phyloP scores from a whole-genome alignment of 139 green algal genomes.

The Tetradesmus obliquus region DNA sequence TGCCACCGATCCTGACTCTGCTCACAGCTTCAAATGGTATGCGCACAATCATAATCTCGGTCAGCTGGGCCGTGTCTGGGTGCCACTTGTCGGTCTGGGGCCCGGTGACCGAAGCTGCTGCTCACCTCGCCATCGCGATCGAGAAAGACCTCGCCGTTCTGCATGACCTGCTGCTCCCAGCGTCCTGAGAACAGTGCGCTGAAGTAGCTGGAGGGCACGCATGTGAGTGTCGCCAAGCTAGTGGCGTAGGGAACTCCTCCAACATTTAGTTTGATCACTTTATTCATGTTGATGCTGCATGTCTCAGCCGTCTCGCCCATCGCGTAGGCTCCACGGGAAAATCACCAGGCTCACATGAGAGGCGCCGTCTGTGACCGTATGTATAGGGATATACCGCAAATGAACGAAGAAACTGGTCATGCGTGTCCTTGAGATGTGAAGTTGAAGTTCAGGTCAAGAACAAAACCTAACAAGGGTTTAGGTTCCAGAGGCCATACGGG shows the following conservation, averaged over 20 bases:
- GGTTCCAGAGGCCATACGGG: background rate
- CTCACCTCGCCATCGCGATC: conserved; percentile 46
- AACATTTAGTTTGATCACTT: conserved; percentile 47
- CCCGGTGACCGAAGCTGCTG: background rate
- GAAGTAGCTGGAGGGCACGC: conserved; percentile 25
- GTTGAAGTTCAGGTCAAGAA: background rate
- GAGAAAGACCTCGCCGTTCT: conserved; percentile 40
- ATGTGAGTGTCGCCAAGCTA: conserved; percentile 17
- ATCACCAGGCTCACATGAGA: background rate
- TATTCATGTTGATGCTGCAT: conserved; percentile 18
- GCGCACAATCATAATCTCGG: background rate
- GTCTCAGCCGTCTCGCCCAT: background rate
- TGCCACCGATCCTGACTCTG: background rate
- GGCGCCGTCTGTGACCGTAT: background rate
- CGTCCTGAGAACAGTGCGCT: conserved; percentile 26
- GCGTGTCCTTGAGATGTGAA: background rate
- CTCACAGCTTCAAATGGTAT: background rate
- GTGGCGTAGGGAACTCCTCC: conserved; percentile 17
- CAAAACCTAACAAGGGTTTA: background rate
- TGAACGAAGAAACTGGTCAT: background rate
- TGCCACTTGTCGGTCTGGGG: background rate
- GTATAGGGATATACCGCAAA: background rate
- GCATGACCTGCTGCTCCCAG: conserved; percentile 22
- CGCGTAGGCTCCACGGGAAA: background rate
- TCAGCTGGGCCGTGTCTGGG: background rate